phyloP scores from a whole-genome alignment of 176 grass and related monocot genomes.

The Rhynchospora pubera region DNA sequence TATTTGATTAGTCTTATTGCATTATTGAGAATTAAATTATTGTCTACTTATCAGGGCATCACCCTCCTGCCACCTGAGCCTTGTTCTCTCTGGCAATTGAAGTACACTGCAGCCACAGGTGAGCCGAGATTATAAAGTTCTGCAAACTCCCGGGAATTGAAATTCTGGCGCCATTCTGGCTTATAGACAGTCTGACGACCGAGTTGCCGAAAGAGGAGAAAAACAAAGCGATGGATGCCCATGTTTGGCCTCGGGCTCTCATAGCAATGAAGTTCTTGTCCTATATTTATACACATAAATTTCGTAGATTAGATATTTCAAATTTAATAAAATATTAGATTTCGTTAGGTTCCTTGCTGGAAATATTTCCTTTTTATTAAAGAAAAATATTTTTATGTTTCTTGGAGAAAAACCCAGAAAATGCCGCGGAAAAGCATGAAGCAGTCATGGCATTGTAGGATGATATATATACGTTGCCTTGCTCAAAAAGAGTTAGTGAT shows the following conservation, averaged over 20 bases:
- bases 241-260: slow-evolving; percentile 70
- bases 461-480: neutral
- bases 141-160: slow-evolving; percentile 72
- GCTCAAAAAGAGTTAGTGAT: neutral
- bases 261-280: slow-evolving; percentile 62
- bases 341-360: neutral
- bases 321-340: neutral
- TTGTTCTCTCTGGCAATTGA: slow-evolving; percentile 81
- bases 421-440: neutral
- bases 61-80: slow-evolving; percentile 72
- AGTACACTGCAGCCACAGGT: slow-evolving; percentile 68
- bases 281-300: slow-evolving; percentile 16
- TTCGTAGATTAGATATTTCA: neutral
- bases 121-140: slow-evolving; percentile 80
- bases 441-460: neutral
- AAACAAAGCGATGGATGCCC: slow-evolving; percentile 89
- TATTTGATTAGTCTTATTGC: neutral
- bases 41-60: neutral
- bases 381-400: neutral
- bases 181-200: slow-evolving; percentile 59
- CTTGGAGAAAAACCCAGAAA: neutral
- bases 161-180: slow-evolving; percentile 73
- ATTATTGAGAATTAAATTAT: neutral
- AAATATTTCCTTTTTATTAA: neutral
- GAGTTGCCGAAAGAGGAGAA: slow-evolving; percentile 64